These are phyloP conservation scores for Boletus subcaerulescens DNA, from an alignment of 768 basidiomycete species.

Conservation along the genomic window DNA sequence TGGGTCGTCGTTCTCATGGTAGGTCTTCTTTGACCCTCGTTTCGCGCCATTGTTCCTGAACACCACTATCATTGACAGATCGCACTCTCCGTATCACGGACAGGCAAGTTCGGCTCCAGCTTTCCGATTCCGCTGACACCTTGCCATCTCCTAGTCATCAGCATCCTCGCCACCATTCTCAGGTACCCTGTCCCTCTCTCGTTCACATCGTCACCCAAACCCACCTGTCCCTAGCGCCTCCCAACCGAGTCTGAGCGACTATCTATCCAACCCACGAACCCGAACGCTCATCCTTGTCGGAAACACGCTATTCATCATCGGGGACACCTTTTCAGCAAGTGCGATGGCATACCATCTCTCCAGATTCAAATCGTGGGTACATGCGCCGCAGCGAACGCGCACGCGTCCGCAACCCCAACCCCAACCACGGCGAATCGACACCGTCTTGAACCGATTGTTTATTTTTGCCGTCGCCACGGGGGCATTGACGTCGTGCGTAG, in stretches of 20 bases:
- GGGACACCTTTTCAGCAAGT: conserved; percentile 21
- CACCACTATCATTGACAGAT: conserved; percentile 1
- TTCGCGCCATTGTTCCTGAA: background rate
- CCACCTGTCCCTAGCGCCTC: conserved; percentile 6
- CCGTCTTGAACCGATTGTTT: conserved; percentile 22
- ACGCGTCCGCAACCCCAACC: background rate
- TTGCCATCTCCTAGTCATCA: conserved; percentile 7
- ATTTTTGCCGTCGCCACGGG: conserved; percentile 27
- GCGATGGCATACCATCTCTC: conserved; percentile 24
- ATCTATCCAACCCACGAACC: background rate
- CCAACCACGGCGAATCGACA: conserved; percentile 14
- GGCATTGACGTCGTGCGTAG: conserved; percentile 21
- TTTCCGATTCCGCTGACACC: background rate
- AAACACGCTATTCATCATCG: conserved; percentile 25
- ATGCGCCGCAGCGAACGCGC: background rate
- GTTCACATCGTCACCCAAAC: background rate
- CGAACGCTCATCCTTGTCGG: conserved; percentile 14
- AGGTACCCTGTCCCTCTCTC: conserved; percentile 15
- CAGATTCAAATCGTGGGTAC: conserved; percentile 10
- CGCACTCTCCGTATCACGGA: conserved; percentile 18
- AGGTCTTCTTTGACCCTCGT: background rate
- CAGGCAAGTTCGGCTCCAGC: conserved; percentile 6
- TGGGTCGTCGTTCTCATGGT: conserved; percentile 24
- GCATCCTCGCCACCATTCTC: conserved; percentile 8
- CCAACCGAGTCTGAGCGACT: background rate